Evolutionary conservation across 805 yeast genomes (phyloP).

Genomic region (Cephaloascus fragrans): DNA sequence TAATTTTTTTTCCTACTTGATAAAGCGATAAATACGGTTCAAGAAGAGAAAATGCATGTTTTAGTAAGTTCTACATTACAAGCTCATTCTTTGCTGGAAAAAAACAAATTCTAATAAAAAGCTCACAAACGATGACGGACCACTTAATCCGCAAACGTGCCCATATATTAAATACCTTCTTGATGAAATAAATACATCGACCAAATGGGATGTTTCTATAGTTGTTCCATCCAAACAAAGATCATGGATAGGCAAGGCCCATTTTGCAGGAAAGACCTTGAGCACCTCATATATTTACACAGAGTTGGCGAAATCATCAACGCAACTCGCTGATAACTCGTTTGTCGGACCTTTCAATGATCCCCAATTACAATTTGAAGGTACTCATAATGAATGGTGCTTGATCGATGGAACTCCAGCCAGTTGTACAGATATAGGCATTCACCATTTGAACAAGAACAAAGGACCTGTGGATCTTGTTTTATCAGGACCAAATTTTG

Average conservation of each 20-base stretch:
- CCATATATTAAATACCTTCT: constrained; percentile 82
- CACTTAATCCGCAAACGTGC: constrained; percentile 67
- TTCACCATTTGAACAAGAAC: constrained; percentile 51
- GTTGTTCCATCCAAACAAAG: constrained; percentile 80
- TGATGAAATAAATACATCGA: constrained; percentile 48
- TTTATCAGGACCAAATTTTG: constrained; percentile 91
- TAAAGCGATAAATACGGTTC: too few species aligned
- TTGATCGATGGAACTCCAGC: constrained; percentile 93
- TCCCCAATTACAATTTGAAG: constrained; percentile 31
- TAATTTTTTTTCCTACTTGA: too few species aligned
- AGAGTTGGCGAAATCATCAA: constrained; percentile 22
- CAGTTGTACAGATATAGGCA: constrained; percentile 85
- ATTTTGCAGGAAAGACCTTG: constrained; percentile 68
- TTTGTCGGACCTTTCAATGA: constrained; percentile 60
- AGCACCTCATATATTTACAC: constrained; percentile 59
- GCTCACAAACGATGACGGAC: constrained; percentile 94
- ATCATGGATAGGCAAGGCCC: constrained; percentile 98
- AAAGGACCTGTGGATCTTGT: constrained; percentile 71
- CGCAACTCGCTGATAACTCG: constrained; percentile 37
- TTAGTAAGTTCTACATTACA: neutral
- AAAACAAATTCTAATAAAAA: constrained; percentile 1
- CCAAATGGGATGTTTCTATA: constrained; percentile 80
- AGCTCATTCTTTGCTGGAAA: too few species aligned
- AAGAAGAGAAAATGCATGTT: constrained; percentile 1
- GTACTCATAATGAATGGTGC: constrained; percentile 68